Conservation (phyloP, 768 basidiomycete genomes). For the Collybiopsis luxurians region DNA sequence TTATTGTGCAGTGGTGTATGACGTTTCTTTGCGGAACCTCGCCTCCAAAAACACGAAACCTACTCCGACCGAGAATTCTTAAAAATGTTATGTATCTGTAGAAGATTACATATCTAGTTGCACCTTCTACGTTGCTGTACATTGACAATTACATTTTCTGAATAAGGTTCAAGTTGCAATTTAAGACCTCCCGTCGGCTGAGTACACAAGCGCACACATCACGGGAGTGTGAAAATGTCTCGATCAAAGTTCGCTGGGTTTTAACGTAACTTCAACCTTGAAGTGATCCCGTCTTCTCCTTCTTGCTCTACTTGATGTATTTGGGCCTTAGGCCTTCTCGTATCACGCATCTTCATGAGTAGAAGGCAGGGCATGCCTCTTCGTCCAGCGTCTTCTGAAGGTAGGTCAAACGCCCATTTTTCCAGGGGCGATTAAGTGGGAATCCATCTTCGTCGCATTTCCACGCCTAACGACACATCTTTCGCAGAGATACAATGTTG, state of each 20-base stretch:
- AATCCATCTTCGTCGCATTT: conserved; percentile 13
- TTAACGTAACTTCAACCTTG: conserved; percentile 5
- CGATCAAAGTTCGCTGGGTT: conserved; percentile 4
- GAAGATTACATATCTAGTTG: too few species aligned
- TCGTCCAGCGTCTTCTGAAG: conserved; percentile 76
- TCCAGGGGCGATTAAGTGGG: conserved; percentile 15
- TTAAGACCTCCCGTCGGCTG: too few species aligned
- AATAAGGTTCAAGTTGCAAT: too few species aligned
- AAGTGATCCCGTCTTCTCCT: conserved; percentile 4
- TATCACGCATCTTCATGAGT: conserved; percentile 45
- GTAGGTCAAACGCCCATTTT: conserved; percentile 34
- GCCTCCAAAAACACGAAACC: conserved; percentile 14
- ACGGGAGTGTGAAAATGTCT: conserved; percentile 5
- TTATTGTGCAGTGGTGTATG: conserved; percentile 68
- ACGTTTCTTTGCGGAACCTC: conserved; percentile 75
- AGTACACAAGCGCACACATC: conserved; percentile 3
- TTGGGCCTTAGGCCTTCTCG: conserved; percentile 2
- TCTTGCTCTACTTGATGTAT: conserved; percentile 6
- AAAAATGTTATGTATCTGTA: too few species aligned
- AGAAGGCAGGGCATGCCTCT: conserved; percentile 58
- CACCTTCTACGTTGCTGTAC: neutral
- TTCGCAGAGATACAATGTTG: conserved; percentile 71
- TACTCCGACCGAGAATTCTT: neutral
- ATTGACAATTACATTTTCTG: too few species aligned
- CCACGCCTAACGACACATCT: conserved; percentile 5